These are phyloP conservation scores for Musa troglodytarum DNA, from an alignment of 176 grass and related monocot genomes.

Conservation along the genomic window DNA sequence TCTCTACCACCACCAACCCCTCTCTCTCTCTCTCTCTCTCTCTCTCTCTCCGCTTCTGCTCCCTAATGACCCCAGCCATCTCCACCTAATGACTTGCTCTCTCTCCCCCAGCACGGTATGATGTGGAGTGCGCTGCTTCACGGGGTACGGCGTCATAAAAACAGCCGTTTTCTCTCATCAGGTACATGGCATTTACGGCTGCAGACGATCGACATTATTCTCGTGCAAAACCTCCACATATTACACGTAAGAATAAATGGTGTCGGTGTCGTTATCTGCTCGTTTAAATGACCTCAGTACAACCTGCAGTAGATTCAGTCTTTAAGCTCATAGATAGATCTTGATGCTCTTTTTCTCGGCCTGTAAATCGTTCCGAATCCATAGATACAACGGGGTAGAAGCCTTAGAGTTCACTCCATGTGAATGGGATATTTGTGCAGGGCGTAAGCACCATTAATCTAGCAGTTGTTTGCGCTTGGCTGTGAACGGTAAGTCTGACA, in stretches of 20 bases:
- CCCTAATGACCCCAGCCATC: background rate
- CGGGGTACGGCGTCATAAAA: background rate
- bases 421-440: too few species aligned
- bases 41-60: background rate
- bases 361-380: too few species aligned
- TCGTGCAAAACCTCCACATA: background rate
- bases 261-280: background rate
- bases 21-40: background rate
- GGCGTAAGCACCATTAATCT: too few species aligned
- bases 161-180: background rate
- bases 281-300: too few species aligned
- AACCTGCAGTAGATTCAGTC: too few species aligned
- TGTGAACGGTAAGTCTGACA: too few species aligned
- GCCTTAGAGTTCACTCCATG: too few species aligned
- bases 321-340: too few species aligned
- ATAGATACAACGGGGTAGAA: too few species aligned
- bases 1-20: background rate
- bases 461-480: too few species aligned
- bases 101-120: background rate
- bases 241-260: background rate
- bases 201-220: background rate
- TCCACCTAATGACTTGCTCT: background rate
- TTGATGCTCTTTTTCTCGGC: too few species aligned
- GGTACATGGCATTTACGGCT: background rate
- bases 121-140: constrained; percentile 2